These are phyloP conservation scores for Coccomyxa sp. DNA, from an alignment of 139 green algal species.

Conservation along the genomic window DNA sequence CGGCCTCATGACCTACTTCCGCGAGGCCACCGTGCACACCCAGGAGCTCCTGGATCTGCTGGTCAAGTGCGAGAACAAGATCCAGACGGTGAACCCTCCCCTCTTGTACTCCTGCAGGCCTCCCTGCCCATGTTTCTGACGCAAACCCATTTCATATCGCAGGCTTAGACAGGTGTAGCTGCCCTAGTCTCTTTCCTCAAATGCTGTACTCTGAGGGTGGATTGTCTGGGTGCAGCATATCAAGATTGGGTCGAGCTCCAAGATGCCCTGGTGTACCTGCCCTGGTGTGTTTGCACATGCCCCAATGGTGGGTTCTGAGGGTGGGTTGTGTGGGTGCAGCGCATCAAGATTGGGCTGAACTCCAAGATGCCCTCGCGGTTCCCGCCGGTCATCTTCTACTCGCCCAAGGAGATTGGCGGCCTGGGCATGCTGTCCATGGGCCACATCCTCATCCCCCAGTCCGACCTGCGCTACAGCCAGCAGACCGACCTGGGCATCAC, in stretches of 20 bases:
- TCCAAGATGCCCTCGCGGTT: constrained; percentile 97
- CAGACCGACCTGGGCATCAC: constrained; percentile 98
- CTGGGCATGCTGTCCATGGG: constrained; percentile 99
- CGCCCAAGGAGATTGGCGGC: constrained; percentile 97
- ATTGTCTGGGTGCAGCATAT: background rate
- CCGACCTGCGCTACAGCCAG: constrained; percentile 88
- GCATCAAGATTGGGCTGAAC: constrained; percentile 98
- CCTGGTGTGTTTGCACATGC: background rate
- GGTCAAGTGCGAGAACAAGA: constrained; percentile 99
- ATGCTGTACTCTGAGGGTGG: no score
- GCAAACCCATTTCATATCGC: background rate
- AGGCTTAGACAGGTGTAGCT: no score
- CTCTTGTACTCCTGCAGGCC: background rate
- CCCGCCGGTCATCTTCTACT: constrained; percentile 97
- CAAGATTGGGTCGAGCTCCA: background rate
- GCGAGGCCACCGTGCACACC: constrained; percentile 91
- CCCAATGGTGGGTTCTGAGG: background rate
- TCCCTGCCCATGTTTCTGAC: background rate
- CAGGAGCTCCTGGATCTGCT: constrained; percentile 99
- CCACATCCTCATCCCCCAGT: constrained; percentile 98
- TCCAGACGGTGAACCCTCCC: constrained; percentile 82
- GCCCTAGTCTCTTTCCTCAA: no score
- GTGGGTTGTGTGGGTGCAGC: constrained; percentile 26
- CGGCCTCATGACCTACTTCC: constrained; percentile 97
- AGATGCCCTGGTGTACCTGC: background rate